Conservation (phyloP, 2,329 filamentous ascomycete genomes). For the Mollisiaceae sp. region DNA sequence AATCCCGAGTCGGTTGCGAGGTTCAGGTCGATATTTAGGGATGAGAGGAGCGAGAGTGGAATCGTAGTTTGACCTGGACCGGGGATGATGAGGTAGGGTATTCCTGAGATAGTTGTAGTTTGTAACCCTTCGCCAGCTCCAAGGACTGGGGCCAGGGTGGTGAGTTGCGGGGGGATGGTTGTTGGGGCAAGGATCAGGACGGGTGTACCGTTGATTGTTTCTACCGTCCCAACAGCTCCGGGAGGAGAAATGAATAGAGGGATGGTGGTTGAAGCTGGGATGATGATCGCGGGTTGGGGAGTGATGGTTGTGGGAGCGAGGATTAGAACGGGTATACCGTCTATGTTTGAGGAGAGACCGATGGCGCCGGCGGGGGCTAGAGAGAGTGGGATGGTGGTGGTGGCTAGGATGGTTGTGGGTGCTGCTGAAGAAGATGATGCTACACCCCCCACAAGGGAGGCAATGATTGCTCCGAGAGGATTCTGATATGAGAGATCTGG, state of each 20-base stretch:
- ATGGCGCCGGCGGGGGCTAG: constrained; percentile 17
- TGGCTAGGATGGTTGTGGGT: constrained; percentile 12
- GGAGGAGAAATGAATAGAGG: constrained; percentile 14
- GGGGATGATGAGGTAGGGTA: not conserved
- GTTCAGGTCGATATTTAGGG: constrained; percentile 17
- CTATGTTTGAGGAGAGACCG: constrained; percentile 5
- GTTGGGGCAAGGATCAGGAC: not conserved
- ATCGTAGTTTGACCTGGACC: not conserved
- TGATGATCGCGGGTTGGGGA: constrained; percentile 14
- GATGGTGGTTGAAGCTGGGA: constrained; percentile 20
- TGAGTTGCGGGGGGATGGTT: constrained; percentile 11
- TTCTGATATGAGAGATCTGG: not conserved
- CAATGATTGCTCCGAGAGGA: constrained; percentile 13
- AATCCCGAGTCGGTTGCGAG: not conserved
- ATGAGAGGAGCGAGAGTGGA: constrained; percentile 19
- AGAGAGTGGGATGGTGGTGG: constrained; percentile 20
- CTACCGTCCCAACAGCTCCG: constrained; percentile 10
- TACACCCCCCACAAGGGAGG: constrained; percentile 8
- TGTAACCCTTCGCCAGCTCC: not conserved
- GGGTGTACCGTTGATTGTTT: constrained; percentile 10
- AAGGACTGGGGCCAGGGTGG: constrained; percentile 22
- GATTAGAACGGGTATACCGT: constrained; percentile 14
- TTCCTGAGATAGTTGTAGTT: constrained; percentile 13
- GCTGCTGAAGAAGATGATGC: not conserved
- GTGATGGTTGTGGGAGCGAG: constrained; percentile 18